Evolutionary conservation across 2,329 filamentous ascomycete species (phyloP).

Genomic region (Conoideocrella luteorostrata): DNA sequence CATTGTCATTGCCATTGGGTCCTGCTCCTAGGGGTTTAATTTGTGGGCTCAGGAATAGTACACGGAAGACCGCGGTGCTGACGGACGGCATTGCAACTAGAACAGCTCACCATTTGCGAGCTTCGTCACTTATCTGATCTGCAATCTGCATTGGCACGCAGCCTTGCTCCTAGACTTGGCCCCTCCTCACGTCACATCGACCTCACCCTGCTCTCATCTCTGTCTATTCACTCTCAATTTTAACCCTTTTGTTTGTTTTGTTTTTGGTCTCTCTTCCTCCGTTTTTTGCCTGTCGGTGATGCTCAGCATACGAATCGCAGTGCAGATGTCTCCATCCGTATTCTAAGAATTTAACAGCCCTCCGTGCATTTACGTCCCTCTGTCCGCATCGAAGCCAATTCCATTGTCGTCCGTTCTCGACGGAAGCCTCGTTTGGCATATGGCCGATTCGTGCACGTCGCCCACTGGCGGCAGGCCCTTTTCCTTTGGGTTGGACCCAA

Average conservation of each 20-base stretch:
- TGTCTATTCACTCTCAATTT: neutral
- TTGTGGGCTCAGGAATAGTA: too few species aligned
- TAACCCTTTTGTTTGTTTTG: too few species aligned
- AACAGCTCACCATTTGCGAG: too few species aligned
- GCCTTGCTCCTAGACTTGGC: too few species aligned
- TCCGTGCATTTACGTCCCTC: neutral
- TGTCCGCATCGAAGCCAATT: neutral
- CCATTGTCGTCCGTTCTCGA: neutral
- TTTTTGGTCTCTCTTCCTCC: neutral
- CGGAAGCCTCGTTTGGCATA: constrained; percentile 5
- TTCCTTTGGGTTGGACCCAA: constrained; percentile 23
- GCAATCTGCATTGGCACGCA: too few species aligned
- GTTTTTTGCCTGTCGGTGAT: neutral
- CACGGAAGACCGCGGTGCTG: too few species aligned
- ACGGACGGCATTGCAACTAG: too few species aligned
- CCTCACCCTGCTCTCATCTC: neutral
- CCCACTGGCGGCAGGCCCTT: constrained; percentile 19
- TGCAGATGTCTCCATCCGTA: neutral
- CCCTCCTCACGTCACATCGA: too few species aligned
- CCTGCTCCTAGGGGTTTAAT: too few species aligned
- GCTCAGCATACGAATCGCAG: neutral
- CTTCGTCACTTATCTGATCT: too few species aligned
- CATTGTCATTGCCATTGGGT: too few species aligned
- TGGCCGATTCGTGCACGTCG: constrained; percentile 23
- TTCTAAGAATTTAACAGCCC: neutral